Conservation (phyloP, 768 basidiomycete genomes). For the Lactarius deliciosus region DNA sequence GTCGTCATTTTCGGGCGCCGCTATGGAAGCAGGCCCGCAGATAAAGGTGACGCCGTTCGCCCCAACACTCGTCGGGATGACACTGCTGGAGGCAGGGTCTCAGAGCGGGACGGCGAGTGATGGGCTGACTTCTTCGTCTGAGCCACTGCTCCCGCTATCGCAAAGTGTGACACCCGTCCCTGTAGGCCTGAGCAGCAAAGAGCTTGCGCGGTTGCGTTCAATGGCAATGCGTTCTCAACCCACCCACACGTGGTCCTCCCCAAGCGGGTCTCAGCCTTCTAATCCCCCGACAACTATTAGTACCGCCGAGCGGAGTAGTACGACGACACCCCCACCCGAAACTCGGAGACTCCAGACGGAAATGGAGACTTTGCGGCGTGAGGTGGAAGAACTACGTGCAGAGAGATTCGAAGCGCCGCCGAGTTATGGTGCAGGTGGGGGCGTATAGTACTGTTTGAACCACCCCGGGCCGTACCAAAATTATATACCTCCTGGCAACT, state of each 20-base stretch:
- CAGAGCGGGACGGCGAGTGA: not conserved
- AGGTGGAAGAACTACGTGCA: conserved; percentile 31
- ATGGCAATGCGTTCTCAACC: not conserved
- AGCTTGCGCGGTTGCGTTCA: conserved; percentile 17
- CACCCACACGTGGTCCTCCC: not conserved
- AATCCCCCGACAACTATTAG: not conserved
- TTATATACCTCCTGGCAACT: not conserved
- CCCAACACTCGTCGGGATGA: not conserved
- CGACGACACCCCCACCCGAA: not conserved
- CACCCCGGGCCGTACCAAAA: not conserved
- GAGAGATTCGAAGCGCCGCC: conserved; percentile 34
- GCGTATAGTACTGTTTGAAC: not conserved
- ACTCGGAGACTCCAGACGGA: conserved; percentile 26
- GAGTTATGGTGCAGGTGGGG: conserved; percentile 22
- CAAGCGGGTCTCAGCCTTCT: not conserved
- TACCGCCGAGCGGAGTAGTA: not conserved
- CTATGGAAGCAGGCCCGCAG: not conserved
- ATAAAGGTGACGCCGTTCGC: conserved; percentile 6
- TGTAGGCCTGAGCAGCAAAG: conserved; percentile 13
- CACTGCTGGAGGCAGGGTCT: not conserved
- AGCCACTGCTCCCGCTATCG: not conserved
- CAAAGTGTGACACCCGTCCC: not conserved
- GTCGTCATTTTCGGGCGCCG: not conserved
- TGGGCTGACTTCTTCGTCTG: not conserved
- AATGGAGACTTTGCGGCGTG: conserved; percentile 34